These are phyloP conservation scores for Rubia tinctorum DNA, from an alignment of 305 asterid genomes.

Conservation along the genomic window DNA sequence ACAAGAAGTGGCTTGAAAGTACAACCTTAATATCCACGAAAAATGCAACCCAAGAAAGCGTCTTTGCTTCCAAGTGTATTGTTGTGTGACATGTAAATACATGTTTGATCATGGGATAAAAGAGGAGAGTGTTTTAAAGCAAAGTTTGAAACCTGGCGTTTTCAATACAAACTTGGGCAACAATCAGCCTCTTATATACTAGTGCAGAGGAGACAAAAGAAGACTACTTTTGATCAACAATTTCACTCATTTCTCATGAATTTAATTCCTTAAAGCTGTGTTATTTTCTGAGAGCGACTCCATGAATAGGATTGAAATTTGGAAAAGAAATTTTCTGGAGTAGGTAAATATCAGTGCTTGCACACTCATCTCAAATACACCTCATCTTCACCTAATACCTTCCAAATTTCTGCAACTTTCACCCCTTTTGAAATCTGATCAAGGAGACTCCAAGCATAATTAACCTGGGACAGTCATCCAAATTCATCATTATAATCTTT, in stretches of 20 bases:
- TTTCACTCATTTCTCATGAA: background rate
- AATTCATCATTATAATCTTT: conserved; percentile 13
- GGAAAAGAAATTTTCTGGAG: conserved; percentile 12
- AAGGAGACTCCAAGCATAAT: background rate
- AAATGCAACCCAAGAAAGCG: conserved; percentile 16
- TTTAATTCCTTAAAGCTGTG: background rate
- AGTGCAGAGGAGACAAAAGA: background rate
- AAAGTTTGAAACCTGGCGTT: conserved; percentile 16
- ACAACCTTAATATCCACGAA: conserved; percentile 19
- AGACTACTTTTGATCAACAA: background rate
- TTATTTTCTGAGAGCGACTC: background rate
- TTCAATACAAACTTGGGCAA: background rate
- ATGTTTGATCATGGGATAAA: background rate
- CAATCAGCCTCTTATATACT: background rate
- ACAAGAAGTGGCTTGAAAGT: conserved; percentile 58
- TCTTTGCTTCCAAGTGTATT: conserved; percentile 63
- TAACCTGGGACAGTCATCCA: background rate
- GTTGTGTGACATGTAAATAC: background rate
- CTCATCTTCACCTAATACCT: conserved; percentile 14
- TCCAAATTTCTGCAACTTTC: background rate
- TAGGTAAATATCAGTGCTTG: conserved; percentile 24
- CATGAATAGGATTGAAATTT: conserved; percentile 7
- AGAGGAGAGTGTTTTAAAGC: background rate
- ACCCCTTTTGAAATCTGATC: background rate
- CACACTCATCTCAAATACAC: background rate